phyloP scores from a whole-genome alignment of 139 green algal genomes.

The Volvox reticuliferus region DNA sequence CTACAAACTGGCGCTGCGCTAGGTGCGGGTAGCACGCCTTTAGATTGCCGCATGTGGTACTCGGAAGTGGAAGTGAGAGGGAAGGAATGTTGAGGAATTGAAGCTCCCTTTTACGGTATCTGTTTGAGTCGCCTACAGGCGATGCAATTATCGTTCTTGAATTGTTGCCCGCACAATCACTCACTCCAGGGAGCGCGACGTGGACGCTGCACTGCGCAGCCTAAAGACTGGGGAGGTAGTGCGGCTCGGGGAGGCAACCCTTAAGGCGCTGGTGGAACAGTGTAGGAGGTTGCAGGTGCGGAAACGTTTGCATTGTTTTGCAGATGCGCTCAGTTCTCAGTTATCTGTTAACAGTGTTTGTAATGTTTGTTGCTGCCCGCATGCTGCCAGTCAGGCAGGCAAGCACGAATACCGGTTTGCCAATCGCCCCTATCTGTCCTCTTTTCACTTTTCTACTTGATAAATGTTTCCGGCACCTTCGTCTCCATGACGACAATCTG shows the following conservation, averaged over 20 bases:
- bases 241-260: conserved; percentile 12
- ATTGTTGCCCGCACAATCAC: not conserved
- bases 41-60: too few species aligned
- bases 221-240: conserved; percentile 41
- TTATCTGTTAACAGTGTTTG: not conserved
- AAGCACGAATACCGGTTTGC: not conserved
- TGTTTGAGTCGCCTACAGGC: not conserved
- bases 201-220: conserved; percentile 22
- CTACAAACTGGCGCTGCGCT: not conserved
- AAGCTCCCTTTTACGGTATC: not conserved
- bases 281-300: conserved; percentile 42
- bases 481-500: not conserved
- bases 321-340: not conserved
- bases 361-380: not conserved
- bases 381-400: not conserved
- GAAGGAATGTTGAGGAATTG: not conserved
- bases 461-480: too few species aligned
- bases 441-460: too few species aligned
- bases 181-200: conserved; percentile 23
- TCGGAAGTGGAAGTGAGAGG: too few species aligned
- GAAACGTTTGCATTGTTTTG: not conserved
- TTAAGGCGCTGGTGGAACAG: conserved; percentile 40
- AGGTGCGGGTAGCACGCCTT: too few species aligned
- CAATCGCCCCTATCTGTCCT: too few species aligned
- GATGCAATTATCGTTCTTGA: not conserved